Conservation (phyloP, 495 filamentous ascomycete species). For the Penicillium goetzii region DNA sequence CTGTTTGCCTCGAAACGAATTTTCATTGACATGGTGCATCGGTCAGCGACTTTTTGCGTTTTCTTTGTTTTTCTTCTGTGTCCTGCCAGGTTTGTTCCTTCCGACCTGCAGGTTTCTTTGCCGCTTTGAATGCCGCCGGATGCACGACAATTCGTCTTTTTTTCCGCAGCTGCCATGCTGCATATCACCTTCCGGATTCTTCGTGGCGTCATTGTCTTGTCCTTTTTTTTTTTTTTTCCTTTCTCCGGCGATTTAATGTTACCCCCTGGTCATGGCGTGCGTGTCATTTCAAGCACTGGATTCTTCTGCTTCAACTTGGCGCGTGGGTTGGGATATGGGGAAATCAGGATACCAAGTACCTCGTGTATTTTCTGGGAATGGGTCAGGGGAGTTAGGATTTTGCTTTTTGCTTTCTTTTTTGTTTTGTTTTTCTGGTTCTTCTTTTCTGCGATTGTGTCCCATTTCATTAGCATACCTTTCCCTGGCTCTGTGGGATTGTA, state of each 20-base stretch:
- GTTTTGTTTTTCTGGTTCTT: constrained; percentile 11
- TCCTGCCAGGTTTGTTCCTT: constrained; percentile 4
- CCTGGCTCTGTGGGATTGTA: constrained; percentile 8
- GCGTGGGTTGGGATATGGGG: constrained; percentile 17
- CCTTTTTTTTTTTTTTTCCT: constrained; percentile 7
- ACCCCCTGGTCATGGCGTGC: constrained; percentile 12
- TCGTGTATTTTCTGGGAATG: constrained; percentile 16
- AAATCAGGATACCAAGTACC: constrained; percentile 23
- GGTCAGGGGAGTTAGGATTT: constrained; percentile 1
- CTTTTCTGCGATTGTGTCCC: background rate
- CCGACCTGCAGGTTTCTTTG: constrained; percentile 7
- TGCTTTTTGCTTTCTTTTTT: constrained; percentile 19
- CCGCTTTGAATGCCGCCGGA: constrained; percentile 10
- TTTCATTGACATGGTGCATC: constrained; percentile 11
- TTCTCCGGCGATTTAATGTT: constrained; percentile 24
- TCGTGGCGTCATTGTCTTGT: background rate
- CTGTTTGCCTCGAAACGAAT: background rate
- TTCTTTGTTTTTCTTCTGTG: constrained; percentile 1
- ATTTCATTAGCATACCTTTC: background rate
- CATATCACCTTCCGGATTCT: background rate
- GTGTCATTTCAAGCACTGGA: constrained; percentile 17
- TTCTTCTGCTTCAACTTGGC: constrained; percentile 8
- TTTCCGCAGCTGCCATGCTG: background rate
- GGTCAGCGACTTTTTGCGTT: constrained; percentile 6
- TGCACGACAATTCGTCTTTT: constrained; percentile 1